These are phyloP conservation scores for Trichothecium roseum DNA, from an alignment of 2,329 filamentous ascomycete genomes.

Conservation along the genomic window DNA sequence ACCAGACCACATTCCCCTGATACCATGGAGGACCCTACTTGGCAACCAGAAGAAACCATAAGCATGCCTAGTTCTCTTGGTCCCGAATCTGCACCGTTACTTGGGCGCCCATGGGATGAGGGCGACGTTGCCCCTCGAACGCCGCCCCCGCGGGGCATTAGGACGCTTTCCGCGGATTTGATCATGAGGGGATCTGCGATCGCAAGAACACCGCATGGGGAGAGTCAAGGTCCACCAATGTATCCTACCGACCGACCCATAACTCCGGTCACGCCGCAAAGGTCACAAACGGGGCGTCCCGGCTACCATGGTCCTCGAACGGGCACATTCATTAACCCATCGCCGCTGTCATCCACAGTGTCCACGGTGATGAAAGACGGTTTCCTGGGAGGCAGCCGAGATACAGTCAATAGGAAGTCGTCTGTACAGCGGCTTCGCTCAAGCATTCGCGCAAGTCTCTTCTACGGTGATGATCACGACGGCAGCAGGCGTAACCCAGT, in stretches of 20 bases:
- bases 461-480: slow-evolving; percentile 34
- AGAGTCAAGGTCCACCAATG: slow-evolving; percentile 11
- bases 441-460: slow-evolving; percentile 43
- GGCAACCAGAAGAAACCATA: slow-evolving; percentile 20
- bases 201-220: slow-evolving; percentile 19
- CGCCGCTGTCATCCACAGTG: slow-evolving; percentile 48
- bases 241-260: slow-evolving; percentile 15
- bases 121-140: slow-evolving; percentile 9
- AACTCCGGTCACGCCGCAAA: slow-evolving; percentile 14
- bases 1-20: slow-evolving; percentile 25
- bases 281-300: slow-evolving; percentile 12
- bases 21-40: slow-evolving; percentile 23
- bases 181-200: slow-evolving; percentile 15
- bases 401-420: slow-evolving; percentile 26
- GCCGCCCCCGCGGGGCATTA: slow-evolving; percentile 22
- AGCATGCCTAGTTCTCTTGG: slow-evolving; percentile 20
- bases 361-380: slow-evolving; percentile 47
- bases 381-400: slow-evolving; percentile 35
- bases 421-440: slow-evolving; percentile 37
- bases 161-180: slow-evolving; percentile 25
- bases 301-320: slow-evolving; percentile 19
- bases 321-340: slow-evolving; percentile 46
- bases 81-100: slow-evolving; percentile 22
- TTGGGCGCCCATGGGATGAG: slow-evolving; percentile 28
- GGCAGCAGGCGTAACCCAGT: slow-evolving; percentile 9